Percentiles rank a stretch among this genome's conserved stretches.
Evolutionary conservation across 441 rosid genomes (phyloP).

Genomic region (Pelargonium australe): DNA sequence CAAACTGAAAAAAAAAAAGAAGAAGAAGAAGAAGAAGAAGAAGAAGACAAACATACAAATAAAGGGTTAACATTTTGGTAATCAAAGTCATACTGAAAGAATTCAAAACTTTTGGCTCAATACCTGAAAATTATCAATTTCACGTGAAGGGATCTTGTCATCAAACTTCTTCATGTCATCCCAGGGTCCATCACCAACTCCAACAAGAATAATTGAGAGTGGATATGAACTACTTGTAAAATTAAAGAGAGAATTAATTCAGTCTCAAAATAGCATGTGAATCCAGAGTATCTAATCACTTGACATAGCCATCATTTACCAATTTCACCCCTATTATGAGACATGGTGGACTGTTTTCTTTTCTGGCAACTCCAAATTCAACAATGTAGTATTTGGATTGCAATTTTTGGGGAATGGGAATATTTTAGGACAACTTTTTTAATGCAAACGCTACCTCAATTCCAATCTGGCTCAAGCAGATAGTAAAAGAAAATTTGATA

Average conservation of each 20-base stretch:
- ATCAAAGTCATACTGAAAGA: neutral
- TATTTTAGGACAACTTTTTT: no score
- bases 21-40: no score
- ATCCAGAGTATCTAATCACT: neutral
- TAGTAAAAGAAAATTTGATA: no score
- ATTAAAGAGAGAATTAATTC: neutral
- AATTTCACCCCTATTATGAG: no score
- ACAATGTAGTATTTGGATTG: no score
- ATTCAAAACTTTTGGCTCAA: neutral
- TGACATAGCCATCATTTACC: no score
- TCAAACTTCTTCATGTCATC: conserved; percentile 81
- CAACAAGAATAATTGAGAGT: conserved; percentile 65
- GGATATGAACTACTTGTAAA: conserved; percentile 44
- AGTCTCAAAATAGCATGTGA: neutral
- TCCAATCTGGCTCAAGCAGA: no score
- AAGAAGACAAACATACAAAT: neutral
- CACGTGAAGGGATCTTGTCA: conserved; percentile 66
- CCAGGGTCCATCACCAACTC: conserved; percentile 96
- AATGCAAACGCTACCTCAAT: no score
- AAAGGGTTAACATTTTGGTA: neutral
- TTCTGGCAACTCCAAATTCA: no score
- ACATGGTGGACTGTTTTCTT: no score
- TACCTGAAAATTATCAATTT: conserved; percentile 84
- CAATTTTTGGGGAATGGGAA: no score
- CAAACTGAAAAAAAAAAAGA: conserved; percentile 44